Evolutionary conservation across 2,329 filamentous ascomycete species (phyloP).

Genomic region (Phoma sp.): DNA sequence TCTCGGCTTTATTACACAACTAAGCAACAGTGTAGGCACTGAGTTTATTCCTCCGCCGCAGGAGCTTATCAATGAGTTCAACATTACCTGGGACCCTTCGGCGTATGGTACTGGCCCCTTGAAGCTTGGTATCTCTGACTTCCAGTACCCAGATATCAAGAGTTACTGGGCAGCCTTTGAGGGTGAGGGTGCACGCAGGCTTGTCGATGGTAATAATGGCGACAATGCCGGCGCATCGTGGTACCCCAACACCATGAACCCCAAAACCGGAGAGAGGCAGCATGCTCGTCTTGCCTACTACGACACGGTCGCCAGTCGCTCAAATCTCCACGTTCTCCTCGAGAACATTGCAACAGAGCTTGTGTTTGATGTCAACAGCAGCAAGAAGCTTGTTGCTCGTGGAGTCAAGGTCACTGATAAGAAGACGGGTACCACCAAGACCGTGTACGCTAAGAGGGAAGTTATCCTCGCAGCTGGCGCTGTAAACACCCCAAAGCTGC

Average conservation of each 20-base stretch:
- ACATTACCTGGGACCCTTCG: constrained; percentile 33
- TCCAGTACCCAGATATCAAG: constrained; percentile 36
- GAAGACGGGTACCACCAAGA: constrained; percentile 22
- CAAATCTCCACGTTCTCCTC: constrained; percentile 40
- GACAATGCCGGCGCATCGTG: constrained; percentile 45
- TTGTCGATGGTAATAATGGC: constrained; percentile 33
- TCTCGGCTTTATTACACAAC: background rate
- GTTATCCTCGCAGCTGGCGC: constrained; percentile 65
- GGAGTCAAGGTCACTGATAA: constrained; percentile 36
- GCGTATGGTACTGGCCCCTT: constrained; percentile 36
- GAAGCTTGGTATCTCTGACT: constrained; percentile 36
- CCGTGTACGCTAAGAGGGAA: constrained; percentile 51
- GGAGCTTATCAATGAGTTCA: constrained; percentile 19
- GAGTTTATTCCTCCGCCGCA: constrained; percentile 32
- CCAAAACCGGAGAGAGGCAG: constrained; percentile 37
- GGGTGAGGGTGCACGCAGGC: constrained; percentile 27
- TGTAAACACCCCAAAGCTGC: constrained; percentile 64
- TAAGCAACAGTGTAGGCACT: constrained; percentile 8
- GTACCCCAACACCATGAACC: constrained; percentile 46
- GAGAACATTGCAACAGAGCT: constrained; percentile 29
- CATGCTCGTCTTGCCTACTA: constrained; percentile 43
- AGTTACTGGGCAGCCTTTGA: constrained; percentile 33
- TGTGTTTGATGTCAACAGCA: constrained; percentile 26
- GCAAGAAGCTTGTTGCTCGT: constrained; percentile 27
- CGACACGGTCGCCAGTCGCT: constrained; percentile 32